These are phyloP conservation scores for Abrus precatorius DNA, from an alignment of 306 rosid species.

Conservation along the genomic window DNA sequence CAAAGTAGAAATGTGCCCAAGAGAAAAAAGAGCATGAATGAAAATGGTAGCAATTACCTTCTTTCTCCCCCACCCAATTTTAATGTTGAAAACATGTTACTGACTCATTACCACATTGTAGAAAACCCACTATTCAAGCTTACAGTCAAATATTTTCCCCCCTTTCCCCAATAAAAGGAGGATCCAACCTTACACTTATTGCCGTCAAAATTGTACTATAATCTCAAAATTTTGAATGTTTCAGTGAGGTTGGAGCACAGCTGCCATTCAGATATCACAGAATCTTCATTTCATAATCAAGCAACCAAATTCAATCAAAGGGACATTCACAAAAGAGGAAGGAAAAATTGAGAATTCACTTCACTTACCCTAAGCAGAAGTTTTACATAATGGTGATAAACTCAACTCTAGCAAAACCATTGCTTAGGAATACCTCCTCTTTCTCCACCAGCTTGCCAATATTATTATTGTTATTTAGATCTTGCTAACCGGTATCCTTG, in stretches of 20 bases:
- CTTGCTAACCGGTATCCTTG: too few species aligned
- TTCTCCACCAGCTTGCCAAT: neutral
- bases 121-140: neutral
- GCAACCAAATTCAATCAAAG: neutral
- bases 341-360: constrained; percentile 10
- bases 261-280: neutral
- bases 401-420: neutral
- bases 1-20: neutral
- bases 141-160: neutral
- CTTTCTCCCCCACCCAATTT: neutral
- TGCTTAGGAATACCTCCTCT: neutral
- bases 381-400: neutral
- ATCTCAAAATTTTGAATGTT: neutral
- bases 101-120: neutral
- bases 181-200: too few species aligned
- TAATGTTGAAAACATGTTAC: neutral
- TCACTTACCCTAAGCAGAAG: neutral
- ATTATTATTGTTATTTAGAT: too few species aligned
- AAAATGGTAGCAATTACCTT: neutral
- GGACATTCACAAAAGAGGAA: neutral
- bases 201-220: too few species aligned
- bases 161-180: too few species aligned
- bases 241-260: neutral
- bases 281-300: neutral
- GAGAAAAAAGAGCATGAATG: neutral